Conservation (phyloP, 83 land plant species). For the Picea abies region DNA sequence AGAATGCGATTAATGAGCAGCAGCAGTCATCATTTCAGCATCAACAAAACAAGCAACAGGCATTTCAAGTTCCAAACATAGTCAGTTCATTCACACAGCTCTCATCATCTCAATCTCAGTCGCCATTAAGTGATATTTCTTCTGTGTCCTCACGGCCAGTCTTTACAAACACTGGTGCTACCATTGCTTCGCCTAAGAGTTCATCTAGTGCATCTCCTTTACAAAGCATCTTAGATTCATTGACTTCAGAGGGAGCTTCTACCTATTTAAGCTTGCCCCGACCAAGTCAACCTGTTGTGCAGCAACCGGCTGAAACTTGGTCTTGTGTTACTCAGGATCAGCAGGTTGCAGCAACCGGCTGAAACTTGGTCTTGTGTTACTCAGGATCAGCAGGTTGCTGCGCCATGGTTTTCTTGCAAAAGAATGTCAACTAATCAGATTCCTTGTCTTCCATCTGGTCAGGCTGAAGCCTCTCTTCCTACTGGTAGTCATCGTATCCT, state of each 20-base stretch:
- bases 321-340: too few species aligned
- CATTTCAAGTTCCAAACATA: neutral
- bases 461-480: neutral
- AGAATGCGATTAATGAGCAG: constrained; percentile 13
- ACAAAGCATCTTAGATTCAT: constrained; percentile 30
- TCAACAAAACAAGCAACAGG: neutral
- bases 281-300: constrained; percentile 20
- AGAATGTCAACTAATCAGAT: constrained; percentile 2
- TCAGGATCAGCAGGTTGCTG: neutral
- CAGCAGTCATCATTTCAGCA: neutral
- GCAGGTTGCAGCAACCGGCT: too few species aligned
- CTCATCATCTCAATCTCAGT: constrained; percentile 14
- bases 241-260: constrained; percentile 25
- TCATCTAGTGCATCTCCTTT: constrained; percentile 15
- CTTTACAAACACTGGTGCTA: constrained; percentile 23
- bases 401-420: neutral
- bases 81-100: neutral
- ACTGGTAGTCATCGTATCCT: constrained; percentile 3
- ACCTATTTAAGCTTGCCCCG: constrained; percentile 21
- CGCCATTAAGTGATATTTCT: constrained; percentile 19
- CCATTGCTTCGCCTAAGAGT: constrained; percentile 14
- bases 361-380: neutral
- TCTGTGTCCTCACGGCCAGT: constrained; percentile 20
- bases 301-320: too few species aligned
- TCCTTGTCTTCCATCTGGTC: neutral